Evolutionary conservation across 495 filamentous ascomycete species (phyloP).

Genomic region (Daldinia bambusicola): DNA sequence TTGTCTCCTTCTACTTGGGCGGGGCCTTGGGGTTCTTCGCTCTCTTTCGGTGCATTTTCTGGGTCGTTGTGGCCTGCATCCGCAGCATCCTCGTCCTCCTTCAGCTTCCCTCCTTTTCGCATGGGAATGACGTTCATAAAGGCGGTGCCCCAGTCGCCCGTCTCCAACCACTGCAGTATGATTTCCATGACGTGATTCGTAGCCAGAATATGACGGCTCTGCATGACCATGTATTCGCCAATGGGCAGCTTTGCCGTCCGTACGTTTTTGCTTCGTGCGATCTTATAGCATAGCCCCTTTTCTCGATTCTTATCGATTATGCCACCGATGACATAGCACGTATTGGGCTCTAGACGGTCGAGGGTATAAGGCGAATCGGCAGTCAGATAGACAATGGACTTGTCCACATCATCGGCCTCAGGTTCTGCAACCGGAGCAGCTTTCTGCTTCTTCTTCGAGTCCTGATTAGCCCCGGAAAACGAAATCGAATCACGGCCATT

Average conservation of each 20-base stretch:
- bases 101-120: constrained; percentile 77
- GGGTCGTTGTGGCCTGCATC: constrained; percentile 44
- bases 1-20: constrained; percentile 47
- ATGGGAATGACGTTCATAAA: constrained; percentile 88
- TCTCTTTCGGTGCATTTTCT: constrained; percentile 40
- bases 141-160: constrained; percentile 87
- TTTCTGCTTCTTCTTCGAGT: constrained; percentile 33
- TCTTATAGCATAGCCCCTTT: constrained; percentile 91
- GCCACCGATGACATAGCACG: constrained; percentile 92
- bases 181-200: constrained; percentile 98
- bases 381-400: constrained; percentile 80
- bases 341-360: constrained; percentile 80
- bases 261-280: constrained; percentile 76
- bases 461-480: constrained; percentile 1
- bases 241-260: constrained; percentile 92
- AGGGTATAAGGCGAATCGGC: constrained; percentile 87
- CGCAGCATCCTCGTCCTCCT: constrained; percentile 30
- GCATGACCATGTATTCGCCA: constrained; percentile 90
- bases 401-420: constrained; percentile 52
- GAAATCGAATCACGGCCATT: constrained; percentile 50
- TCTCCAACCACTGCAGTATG: constrained; percentile 90
- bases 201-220: constrained; percentile 80
- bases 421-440: constrained; percentile 40
- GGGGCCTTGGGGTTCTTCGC: constrained; percentile 10
- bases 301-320: constrained; percentile 95